Evolutionary conservation across 805 yeast genomes (phyloP).

Genomic region (Ogataea henricii): DNA sequence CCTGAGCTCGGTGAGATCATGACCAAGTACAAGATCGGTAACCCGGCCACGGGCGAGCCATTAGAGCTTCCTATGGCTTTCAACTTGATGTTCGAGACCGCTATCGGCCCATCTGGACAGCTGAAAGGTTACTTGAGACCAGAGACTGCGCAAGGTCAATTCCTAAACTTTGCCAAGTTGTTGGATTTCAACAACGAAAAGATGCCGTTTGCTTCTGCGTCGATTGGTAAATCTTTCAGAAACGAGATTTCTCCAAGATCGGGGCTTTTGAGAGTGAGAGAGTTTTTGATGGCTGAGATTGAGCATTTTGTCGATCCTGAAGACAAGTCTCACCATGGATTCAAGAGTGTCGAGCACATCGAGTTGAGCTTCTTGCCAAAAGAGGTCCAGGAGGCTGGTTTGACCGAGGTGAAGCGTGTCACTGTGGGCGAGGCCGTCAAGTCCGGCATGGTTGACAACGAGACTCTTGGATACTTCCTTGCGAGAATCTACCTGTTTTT

Average conservation of each 20-base stretch:
- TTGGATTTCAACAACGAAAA: constrained; percentile 92
- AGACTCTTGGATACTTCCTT: constrained; percentile 95
- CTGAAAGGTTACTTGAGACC: constrained; percentile 95
- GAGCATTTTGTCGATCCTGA: constrained; percentile 97
- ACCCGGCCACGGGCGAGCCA: constrained; percentile 86
- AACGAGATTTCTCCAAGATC: constrained; percentile 99
- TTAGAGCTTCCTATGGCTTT: constrained; percentile 92
- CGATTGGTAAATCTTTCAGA: constrained; percentile 98
- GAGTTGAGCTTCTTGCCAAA: constrained; percentile 80
- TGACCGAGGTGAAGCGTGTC: constrained; percentile 61
- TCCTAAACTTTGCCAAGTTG: constrained; percentile 89
- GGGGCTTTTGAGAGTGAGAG: constrained; percentile 96
- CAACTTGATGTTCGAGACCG: constrained; percentile 98
- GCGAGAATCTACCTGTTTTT: constrained; percentile 90
- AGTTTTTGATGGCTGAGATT: constrained; percentile 98
- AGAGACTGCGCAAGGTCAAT: constrained; percentile 99
- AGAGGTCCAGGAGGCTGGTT: constrained; percentile 84
- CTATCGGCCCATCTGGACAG: constrained; percentile 98
- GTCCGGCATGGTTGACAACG: constrained; percentile 88
- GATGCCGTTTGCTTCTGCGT: constrained; percentile 99
- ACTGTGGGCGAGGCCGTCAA: constrained; percentile 90
- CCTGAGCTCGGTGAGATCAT: constrained; percentile 88
- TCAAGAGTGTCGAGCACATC: constrained; percentile 71
- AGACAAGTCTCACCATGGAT: constrained; percentile 80
- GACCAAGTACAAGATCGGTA: constrained; percentile 76